Percentiles rank a stretch among this genome's conserved stretches.
Conservation (phyloP, 2,329 filamentous ascomycete species). For the Botrytis aclada region DNA sequence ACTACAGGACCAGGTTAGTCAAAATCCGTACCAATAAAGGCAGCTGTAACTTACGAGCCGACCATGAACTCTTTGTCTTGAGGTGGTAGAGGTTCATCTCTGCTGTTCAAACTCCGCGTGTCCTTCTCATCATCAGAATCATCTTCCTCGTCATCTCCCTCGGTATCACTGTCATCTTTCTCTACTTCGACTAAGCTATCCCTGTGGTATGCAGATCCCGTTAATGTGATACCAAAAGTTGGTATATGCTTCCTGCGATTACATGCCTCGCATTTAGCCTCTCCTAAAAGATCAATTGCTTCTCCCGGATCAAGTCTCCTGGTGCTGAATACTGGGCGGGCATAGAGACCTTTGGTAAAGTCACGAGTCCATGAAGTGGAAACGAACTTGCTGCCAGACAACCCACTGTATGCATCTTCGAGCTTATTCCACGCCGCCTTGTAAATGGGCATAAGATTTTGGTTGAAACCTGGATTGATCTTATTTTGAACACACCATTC, state of each 20-base stretch:
- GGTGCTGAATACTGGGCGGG: constrained; percentile 55
- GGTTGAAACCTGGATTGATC: constrained; percentile 67
- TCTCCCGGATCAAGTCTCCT: constrained; percentile 36
- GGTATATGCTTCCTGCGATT: constrained; percentile 67
- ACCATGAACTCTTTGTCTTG: constrained; percentile 49
- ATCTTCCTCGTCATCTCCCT: constrained; percentile 40
- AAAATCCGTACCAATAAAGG: constrained; percentile 28
- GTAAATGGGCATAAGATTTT: constrained; percentile 59
- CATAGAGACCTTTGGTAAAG: constrained; percentile 64
- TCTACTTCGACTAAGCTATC: constrained; percentile 64
- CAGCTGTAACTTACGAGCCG: constrained; percentile 44
- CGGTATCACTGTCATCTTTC: constrained; percentile 37
- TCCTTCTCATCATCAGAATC: constrained; percentile 40
- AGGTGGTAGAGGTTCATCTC: constrained; percentile 46
- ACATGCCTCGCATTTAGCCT: constrained; percentile 50
- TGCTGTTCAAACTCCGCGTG: constrained; percentile 43
- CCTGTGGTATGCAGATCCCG: constrained; percentile 63
- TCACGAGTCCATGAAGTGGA: constrained; percentile 67
- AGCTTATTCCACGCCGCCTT: constrained; percentile 66
- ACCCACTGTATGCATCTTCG: constrained; percentile 65
- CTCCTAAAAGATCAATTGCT: constrained; percentile 42
- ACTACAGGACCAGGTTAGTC: constrained; percentile 21
- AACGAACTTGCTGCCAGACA: constrained; percentile 67
- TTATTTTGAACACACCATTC: constrained; percentile 82
- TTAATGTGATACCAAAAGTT: constrained; percentile 60